Conservation (phyloP, 1,139 yeast genomes). For the Blastobotrys aristatus region DNA sequence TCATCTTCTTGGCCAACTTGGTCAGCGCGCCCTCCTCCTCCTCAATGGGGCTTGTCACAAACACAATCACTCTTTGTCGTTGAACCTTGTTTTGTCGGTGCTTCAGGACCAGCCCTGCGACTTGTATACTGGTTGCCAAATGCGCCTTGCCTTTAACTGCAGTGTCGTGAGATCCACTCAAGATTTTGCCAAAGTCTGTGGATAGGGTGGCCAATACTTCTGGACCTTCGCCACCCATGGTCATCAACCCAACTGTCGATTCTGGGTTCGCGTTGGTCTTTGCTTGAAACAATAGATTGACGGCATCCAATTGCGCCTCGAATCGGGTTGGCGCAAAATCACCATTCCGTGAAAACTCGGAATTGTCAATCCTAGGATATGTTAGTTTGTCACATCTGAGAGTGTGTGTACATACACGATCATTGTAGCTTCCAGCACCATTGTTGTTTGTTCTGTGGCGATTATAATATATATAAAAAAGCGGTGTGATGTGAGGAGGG, state of each 20-base stretch:
- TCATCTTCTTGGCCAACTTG: constrained; percentile 85
- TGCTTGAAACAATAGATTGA: constrained; percentile 79
- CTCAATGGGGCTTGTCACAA: constrained; percentile 80
- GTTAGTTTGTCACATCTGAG: no score
- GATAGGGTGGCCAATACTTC: constrained; percentile 85
- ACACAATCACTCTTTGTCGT: constrained; percentile 82
- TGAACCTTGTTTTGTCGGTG: constrained; percentile 95
- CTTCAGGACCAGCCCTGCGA: constrained; percentile 92
- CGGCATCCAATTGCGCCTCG: constrained; percentile 92
- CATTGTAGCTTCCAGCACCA: constrained; percentile 97
- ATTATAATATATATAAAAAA: not conserved
- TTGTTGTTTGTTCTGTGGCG: constrained; percentile 25
- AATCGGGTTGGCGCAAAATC: constrained; percentile 86
- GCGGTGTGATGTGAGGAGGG: not conserved
- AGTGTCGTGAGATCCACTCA: constrained; percentile 84
- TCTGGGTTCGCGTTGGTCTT: constrained; percentile 90
- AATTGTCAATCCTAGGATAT: constrained; percentile 64
- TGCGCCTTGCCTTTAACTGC: constrained; percentile 66
- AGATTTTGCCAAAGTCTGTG: constrained; percentile 77
- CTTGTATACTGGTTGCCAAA: constrained; percentile 82
- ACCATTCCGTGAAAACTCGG: constrained; percentile 94
- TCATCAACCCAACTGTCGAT: constrained; percentile 84
- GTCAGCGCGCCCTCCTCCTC: constrained; percentile 71
- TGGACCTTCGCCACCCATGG: constrained; percentile 82
- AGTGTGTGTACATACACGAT: constrained; percentile 57